Base-by-base conservation (phyloP, 2,329 filamentous ascomycete genomes). In the Alternaria metachromatica region DNA sequence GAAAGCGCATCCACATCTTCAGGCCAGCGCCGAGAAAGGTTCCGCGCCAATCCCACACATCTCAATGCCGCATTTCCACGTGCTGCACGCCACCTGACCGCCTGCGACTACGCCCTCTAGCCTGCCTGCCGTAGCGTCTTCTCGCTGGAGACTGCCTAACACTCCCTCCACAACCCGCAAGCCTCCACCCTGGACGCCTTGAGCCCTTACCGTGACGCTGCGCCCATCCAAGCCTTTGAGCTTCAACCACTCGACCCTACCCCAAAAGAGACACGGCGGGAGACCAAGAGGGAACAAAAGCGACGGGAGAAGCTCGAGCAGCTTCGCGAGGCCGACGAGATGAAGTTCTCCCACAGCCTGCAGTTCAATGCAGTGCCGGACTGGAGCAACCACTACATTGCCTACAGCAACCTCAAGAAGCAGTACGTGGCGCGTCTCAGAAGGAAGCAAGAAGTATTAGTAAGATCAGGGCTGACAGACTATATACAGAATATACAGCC, bases 321-420 rank as follows among this genome's bases (percentile, higher is more conserved):
- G 86, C 89, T 94, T 74, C 88, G 92, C 73, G 85, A 90, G 72
- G 87, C 86, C 70, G 90, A 92, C 89, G 92, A 93, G 78, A 99
- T 99, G 96, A 98, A 98, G 90, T 99, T 99, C 86, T 98, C 95
- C 18, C 96, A 99, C 81, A 98, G 95, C 82, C 91, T 99, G 74
- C 96, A 99, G 85, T 99, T 99, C 84, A 99, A 99, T 84, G 94
- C 96, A 68, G 96, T 99, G 73, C 96, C 96, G n/a, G 96, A 99
- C 82, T 99, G 96, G 96, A 97, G 93, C 84, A 94, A 90, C 75
- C 90, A 98, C 82, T 99, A 99, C 82, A 96, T 99, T 78, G 92
- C 94, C 64, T 99, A 99, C 82, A 97, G 94, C 84, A 98, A 97
- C 77, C 87, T 99, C 73, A 99, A 99, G 86, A 99, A 99, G 85